A percentile compares a stretch with the other conserved stretches of the same genome.
phyloP scores from a whole-genome alignment of 2,329 filamentous ascomycete genomes.

The Cercospora sp. region DNA sequence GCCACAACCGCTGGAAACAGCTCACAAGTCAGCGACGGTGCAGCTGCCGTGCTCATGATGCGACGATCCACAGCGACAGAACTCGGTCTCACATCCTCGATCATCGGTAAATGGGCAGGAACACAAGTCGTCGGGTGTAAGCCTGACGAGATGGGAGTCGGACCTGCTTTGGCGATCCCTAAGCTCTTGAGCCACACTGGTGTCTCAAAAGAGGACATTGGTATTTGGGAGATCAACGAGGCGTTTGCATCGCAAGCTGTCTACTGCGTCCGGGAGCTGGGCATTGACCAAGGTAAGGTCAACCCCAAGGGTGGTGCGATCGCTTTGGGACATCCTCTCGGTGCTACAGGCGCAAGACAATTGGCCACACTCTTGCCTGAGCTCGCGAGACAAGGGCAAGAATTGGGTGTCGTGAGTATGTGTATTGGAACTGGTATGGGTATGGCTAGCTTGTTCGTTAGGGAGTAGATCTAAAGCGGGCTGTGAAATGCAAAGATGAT shows the following conservation, averaged over 20 bases:
- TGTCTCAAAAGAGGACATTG: slow-evolving; percentile 67
- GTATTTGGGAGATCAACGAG: slow-evolving; percentile 94
- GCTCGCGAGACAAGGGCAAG: slow-evolving; percentile 65
- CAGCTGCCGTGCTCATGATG: slow-evolving; percentile 82
- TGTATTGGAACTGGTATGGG: slow-evolving; percentile 62
- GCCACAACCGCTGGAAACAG: slow-evolving; percentile 82
- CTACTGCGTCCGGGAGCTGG: slow-evolving; percentile 71
- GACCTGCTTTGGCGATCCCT: slow-evolving; percentile 82
- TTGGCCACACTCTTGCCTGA: slow-evolving; percentile 71
- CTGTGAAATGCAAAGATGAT: too few relatives aligned
- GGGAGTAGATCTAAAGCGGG: slow-evolving; percentile 36
- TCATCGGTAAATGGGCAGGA: slow-evolving; percentile 81
- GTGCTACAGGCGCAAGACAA: slow-evolving; percentile 83
- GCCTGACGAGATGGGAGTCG: slow-evolving; percentile 93
- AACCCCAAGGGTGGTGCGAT: slow-evolving; percentile 94
- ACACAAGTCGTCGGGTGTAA: slow-evolving; percentile 74
- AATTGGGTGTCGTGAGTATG: slow-evolving; percentile 88
- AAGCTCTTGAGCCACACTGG: slow-evolving; percentile 72
- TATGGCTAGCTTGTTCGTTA: slow-evolving; percentile 54
- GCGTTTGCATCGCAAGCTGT: slow-evolving; percentile 65
- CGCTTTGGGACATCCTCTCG: slow-evolving; percentile 87
- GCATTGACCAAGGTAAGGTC: slow-evolving; percentile 68
- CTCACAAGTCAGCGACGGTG: slow-evolving; percentile 84
- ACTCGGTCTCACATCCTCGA: slow-evolving; percentile 66
- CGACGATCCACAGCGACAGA: slow-evolving; percentile 74